Percentiles rank a stretch among this genome's conserved stretches.
phyloP scores from a whole-genome alignment of 495 filamentous ascomycete genomes.

The Tuber indicum region DNA sequence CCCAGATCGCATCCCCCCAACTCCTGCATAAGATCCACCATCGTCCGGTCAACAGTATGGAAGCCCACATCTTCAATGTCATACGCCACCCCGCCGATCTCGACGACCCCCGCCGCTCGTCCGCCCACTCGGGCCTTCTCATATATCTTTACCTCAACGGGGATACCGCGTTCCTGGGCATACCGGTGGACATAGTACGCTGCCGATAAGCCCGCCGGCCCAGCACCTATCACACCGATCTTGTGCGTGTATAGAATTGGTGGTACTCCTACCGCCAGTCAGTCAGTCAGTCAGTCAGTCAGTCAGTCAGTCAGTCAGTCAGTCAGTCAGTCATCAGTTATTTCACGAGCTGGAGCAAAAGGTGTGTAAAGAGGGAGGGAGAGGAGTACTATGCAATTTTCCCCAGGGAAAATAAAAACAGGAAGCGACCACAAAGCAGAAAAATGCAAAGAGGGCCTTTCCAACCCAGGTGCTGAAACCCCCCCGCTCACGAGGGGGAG shows the following conservation, averaged over 20 bases:
- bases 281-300: background rate
- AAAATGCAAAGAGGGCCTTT: background rate
- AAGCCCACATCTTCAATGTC: constrained; percentile 81
- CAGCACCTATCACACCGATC: constrained; percentile 58
- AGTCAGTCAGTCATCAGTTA: background rate
- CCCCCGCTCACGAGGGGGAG: background rate
- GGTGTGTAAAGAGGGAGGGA: background rate
- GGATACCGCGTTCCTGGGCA: constrained; percentile 51
- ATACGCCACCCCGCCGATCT: constrained; percentile 60
- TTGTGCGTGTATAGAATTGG: background rate
- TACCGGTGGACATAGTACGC: constrained; percentile 73
- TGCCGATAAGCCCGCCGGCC: constrained; percentile 75
- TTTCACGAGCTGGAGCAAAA: background rate
- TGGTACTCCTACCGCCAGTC: background rate
- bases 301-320: background rate
- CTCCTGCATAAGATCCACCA: constrained; percentile 60
- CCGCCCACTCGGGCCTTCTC: constrained; percentile 77
- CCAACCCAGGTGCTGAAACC: background rate
- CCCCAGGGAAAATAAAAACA: background rate
- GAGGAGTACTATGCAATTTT: background rate
- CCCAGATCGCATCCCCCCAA: constrained; percentile 56
- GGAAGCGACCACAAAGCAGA: background rate
- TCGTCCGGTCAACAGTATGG: constrained; percentile 71
- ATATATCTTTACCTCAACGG: constrained; percentile 74
- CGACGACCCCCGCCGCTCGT: constrained; percentile 71